Conservation (phyloP, 2,329 filamentous ascomycete species). For the Macrophomina pseudophaseolina region DNA sequence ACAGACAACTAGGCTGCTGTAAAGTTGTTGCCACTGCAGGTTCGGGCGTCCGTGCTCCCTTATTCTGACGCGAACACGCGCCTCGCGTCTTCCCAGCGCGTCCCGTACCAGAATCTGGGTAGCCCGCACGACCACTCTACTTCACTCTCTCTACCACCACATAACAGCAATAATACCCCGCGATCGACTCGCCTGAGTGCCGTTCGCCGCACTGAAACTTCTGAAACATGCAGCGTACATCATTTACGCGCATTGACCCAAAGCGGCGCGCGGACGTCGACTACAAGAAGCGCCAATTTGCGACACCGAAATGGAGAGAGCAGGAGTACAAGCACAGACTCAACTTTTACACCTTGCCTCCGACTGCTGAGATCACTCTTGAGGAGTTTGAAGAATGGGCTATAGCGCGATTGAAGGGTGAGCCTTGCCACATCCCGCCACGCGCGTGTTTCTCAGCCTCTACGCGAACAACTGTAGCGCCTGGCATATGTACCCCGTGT, state of each 20-base stretch:
- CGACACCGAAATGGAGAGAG: constrained; percentile 74
- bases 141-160: not conserved
- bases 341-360: constrained; percentile 88
- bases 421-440: constrained; percentile 28
- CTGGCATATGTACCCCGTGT: not conserved
- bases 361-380: constrained; percentile 91
- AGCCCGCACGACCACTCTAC: constrained; percentile 3
- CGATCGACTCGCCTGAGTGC: not conserved
- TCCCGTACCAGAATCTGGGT: constrained; percentile 7
- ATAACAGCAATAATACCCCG: not conserved
- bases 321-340: constrained; percentile 82
- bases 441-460: not conserved
- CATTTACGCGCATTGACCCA: constrained; percentile 54
- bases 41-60: not conserved
- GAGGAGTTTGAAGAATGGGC: constrained; percentile 99
- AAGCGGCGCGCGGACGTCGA: constrained; percentile 81
- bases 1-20: too few relatives aligned
- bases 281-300: constrained; percentile 86
- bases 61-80: constrained; percentile 19
- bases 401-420: constrained; percentile 85
- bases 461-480: not conserved
- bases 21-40: too few relatives aligned
- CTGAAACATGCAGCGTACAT: constrained; percentile 45
- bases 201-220: not conserved
- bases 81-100: constrained; percentile 27